These are phyloP conservation scores for Climacium dendroides DNA, from an alignment of 225 moss, liverwort and hornwort species.

Conservation along the genomic window DNA sequence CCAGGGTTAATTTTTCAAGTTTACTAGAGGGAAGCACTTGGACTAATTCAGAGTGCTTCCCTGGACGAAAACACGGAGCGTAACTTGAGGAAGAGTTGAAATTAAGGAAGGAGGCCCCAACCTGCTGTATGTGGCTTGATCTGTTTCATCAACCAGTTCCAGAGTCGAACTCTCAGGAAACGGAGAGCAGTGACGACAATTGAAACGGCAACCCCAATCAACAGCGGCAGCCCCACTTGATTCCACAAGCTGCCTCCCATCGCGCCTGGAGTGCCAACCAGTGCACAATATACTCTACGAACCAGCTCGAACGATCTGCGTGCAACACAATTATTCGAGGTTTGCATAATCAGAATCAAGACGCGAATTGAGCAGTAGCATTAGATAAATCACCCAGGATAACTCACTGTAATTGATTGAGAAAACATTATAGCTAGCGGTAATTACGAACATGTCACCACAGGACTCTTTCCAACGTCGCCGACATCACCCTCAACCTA, in stretches of 20 bases:
- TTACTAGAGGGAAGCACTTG: not conserved
- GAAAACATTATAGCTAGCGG: too few species aligned
- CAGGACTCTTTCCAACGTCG: not conserved
- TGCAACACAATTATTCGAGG: not conserved
- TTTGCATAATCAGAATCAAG: not conserved
- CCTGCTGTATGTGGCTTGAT: not conserved
- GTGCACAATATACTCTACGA: not conserved
- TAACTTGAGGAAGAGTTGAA: not conserved
- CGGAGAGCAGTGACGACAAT: not conserved
- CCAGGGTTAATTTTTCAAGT: too few species aligned
- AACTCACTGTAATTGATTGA: too few species aligned
- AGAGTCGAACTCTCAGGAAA: not conserved
- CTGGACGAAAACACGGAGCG: not conserved
- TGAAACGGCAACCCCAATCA: not conserved
- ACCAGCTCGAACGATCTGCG: not conserved
- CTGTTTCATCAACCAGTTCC: not conserved
- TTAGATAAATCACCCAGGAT: not conserved
- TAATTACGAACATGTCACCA: not conserved
- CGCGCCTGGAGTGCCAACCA: too few species aligned
- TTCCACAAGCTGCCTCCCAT: not conserved
- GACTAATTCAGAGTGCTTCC: too few species aligned
- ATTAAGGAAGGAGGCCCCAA: not conserved
- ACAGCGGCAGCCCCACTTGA: not conserved
- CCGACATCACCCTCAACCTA: too few species aligned
- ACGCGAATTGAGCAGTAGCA: not conserved